Evolutionary conservation across 768 basidiomycete species (phyloP), one percentile per base, ranked within the genome.

Genomic region (Zangia roseola): DNA sequence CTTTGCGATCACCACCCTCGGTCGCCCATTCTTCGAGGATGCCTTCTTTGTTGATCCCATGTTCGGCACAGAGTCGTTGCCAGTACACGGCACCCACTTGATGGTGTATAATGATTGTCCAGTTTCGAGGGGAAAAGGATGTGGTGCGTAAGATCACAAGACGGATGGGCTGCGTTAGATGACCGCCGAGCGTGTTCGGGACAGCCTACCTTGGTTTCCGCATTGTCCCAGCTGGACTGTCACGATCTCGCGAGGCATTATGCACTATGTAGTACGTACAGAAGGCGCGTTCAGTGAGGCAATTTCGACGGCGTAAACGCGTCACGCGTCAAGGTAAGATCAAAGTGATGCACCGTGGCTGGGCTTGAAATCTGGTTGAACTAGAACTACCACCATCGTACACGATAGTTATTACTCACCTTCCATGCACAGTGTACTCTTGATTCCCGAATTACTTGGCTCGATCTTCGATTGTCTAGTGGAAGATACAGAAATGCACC

Each of bases 11-110:
- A 9, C 91, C 91, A 17, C 90, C 91, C 59, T 94, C 93, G 1
- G 87, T 90, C 6, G 94, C 94, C 90, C 92, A 95, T 54, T 98
- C 94, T 68, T 98, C 94, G 40, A 98, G 83, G 50, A 92, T 91
- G 24, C 97, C 97, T 58, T 94, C 89, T 49, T 88, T 87, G 67
- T 82, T 94, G 74, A 99, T 98, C 16, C 97, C 97, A 69, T 99
- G 97, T 71, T 99, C 97, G 16, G 93, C 91, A 60, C 97, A 98
- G 16, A 99, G 81, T 38, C 95, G 88, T 61, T 97, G 94, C 97
- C 97, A 99, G 74, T 88, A 99, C 54, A 97, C 94, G 44, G 91
- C 86, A 39, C 94, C 92, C 86, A 97, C 95, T 97, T 16, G 31
- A 36, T 45, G 17, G 26, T n/a, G 24, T 9, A 10, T 2, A 10